Evolutionary conservation across 306 rosid genomes (phyloP).

Genomic region (Abrus precatorius): DNA sequence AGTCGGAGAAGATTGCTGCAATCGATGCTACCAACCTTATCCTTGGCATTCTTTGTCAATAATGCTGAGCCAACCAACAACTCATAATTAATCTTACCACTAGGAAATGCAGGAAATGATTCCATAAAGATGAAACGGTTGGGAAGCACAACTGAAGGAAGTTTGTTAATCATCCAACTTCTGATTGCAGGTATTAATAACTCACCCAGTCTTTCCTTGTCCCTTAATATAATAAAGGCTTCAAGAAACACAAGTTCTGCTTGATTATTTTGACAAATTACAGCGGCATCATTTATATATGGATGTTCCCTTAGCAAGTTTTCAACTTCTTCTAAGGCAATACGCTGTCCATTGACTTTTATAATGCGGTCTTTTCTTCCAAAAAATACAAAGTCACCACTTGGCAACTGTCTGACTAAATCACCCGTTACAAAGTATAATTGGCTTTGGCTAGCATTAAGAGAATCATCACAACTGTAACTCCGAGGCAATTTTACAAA

Average conservation of each 20-base stretch:
- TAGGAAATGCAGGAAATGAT: slow-evolving; percentile 74
- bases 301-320: slow-evolving; percentile 73
- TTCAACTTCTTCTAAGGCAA: slow-evolving; percentile 88
- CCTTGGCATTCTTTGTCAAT: slow-evolving; percentile 50
- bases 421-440: slow-evolving; percentile 81
- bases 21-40: slow-evolving; percentile 51
- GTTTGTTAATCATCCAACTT: slow-evolving; percentile 79
- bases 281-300: slow-evolving; percentile 74
- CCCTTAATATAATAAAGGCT: slow-evolving; percentile 76
- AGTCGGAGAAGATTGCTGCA: slow-evolving; percentile 65
- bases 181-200: slow-evolving; percentile 62
- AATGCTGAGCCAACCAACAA: slow-evolving; percentile 56
- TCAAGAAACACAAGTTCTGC: slow-evolving; percentile 59
- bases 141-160: slow-evolving; percentile 74
- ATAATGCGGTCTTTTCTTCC: slow-evolving; percentile 90
- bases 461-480: slow-evolving; percentile 47
- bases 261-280: slow-evolving; percentile 59
- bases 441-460: slow-evolving; percentile 40
- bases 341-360: slow-evolving; percentile 81
- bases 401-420: slow-evolving; percentile 67
- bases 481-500: slow-evolving; percentile 56
- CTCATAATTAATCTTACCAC: slow-evolving; percentile 86
- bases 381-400: slow-evolving; percentile 84
- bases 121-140: slow-evolving; percentile 59
- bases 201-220: slow-evolving; percentile 55